phyloP scores from a whole-genome alignment of 2,329 filamentous ascomycete species.

The Verticillium nubilum region DNA sequence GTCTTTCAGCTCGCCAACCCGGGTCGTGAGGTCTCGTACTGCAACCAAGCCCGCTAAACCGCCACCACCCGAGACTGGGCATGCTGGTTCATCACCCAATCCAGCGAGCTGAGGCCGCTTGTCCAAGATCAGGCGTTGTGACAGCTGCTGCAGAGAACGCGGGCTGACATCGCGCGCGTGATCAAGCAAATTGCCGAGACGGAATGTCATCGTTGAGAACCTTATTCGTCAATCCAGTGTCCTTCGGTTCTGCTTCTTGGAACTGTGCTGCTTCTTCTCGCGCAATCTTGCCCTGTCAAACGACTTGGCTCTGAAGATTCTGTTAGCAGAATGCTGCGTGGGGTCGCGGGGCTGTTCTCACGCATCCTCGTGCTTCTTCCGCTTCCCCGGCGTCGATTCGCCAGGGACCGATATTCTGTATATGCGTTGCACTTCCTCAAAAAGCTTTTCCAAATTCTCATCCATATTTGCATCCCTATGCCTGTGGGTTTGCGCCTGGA shows the following conservation, averaged over 20 bases:
- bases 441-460: slow-evolving; percentile 45
- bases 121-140: background rate
- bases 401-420: slow-evolving; percentile 41
- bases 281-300: slow-evolving; percentile 40
- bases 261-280: slow-evolving; percentile 42
- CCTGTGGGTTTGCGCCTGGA: slow-evolving; percentile 50
- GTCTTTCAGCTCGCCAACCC: background rate
- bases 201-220: background rate
- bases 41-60: background rate
- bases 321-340: background rate
- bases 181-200: background rate
- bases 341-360: slow-evolving; percentile 22
- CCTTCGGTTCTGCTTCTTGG: slow-evolving; percentile 37
- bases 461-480: slow-evolving; percentile 46
- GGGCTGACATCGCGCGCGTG: no score
- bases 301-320: slow-evolving; percentile 32
- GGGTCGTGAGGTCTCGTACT: background rate
- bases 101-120: background rate
- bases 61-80: background rate
- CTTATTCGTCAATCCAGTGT: background rate
- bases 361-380: slow-evolving; percentile 43
- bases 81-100: background rate
- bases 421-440: slow-evolving; percentile 41
- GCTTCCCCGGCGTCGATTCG: slow-evolving; percentile 38
- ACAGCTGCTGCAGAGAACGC: background rate